A percentile compares a stretch with the other conserved stretches of the same genome.
These are phyloP conservation scores for Microsporum audouinii DNA, from an alignment of 2,329 filamentous ascomycete genomes.

Conservation along the genomic window DNA sequence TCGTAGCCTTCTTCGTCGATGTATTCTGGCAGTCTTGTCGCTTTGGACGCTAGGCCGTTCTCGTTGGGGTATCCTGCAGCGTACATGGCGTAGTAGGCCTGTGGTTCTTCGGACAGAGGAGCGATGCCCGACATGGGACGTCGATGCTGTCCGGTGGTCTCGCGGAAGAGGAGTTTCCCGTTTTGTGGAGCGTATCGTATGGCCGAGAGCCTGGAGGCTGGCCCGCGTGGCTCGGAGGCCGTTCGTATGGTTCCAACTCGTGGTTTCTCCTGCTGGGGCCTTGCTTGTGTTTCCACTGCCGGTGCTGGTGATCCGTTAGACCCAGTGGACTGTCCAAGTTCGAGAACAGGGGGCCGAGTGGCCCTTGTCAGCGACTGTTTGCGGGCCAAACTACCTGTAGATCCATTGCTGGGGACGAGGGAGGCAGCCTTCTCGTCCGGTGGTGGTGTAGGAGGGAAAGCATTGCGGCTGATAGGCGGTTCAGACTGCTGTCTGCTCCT, in stretches of 20 bases:
- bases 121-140: constrained; percentile 24
- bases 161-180: constrained; percentile 18
- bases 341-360: constrained; percentile 37
- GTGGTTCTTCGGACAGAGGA: constrained; percentile 16
- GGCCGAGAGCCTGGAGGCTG: constrained; percentile 26
- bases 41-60: constrained; percentile 17
- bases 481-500: constrained; percentile 71
- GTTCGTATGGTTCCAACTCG: constrained; percentile 40
- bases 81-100: constrained; percentile 13
- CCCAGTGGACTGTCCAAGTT: constrained; percentile 29
- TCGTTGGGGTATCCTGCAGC: constrained; percentile 30
- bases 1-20: constrained; percentile 63
- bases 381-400: constrained; percentile 28
- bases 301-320: constrained; percentile 23
- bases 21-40: constrained; percentile 45
- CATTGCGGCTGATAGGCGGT: constrained; percentile 62
- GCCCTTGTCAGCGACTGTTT: constrained; percentile 41
- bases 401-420: constrained; percentile 14
- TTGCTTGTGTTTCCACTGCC: neutral
- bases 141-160: constrained; percentile 22
- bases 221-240: constrained; percentile 42
- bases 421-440: constrained; percentile 60
- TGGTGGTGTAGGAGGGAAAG: constrained; percentile 96
- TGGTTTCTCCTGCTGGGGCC: constrained; percentile 26
- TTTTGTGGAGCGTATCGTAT: constrained; percentile 15